Evolutionary conservation across 2,329 filamentous ascomycete species (phyloP).

Genomic region (Apiospora arundinis): DNA sequence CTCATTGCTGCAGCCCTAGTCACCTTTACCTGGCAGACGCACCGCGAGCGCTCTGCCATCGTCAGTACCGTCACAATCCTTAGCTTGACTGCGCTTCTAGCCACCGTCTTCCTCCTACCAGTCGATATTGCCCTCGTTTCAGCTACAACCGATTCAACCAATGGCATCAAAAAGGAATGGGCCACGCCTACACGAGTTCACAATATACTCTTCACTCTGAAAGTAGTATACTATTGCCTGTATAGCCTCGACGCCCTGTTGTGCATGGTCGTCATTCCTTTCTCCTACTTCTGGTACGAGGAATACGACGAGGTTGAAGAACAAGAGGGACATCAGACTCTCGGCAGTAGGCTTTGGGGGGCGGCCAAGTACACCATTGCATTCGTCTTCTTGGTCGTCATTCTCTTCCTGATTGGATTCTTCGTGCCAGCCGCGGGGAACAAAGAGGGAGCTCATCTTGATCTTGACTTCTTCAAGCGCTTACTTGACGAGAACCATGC

Average conservation of each 20-base stretch:
- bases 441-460: conserved; percentile 69
- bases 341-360: conserved; percentile 76
- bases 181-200: conserved; percentile 82
- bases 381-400: conserved; percentile 79
- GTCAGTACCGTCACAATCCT: conserved; percentile 87
- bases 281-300: conserved; percentile 98
- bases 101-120: conserved; percentile 89
- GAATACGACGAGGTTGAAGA: conserved; percentile 93
- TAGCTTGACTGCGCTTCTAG: conserved; percentile 85
- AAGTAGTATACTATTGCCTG: conserved; percentile 88
- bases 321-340: conserved; percentile 77
- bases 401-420: conserved; percentile 91
- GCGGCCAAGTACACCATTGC: conserved; percentile 89
- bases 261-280: conserved; percentile 88
- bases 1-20: conserved; percentile 82
- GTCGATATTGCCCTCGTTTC: conserved; percentile 96
- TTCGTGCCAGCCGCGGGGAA: conserved; percentile 84
- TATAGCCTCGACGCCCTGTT: conserved; percentile 92
- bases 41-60: conserved; percentile 81
- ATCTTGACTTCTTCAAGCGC: conserved; percentile 90
- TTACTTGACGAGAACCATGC: conserved; percentile 86
- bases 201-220: conserved; percentile 79
- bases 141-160: conserved; percentile 76
- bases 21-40: conserved; percentile 89
- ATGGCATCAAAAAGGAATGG: conserved; percentile 92